These are phyloP conservation scores for Fraxinus pennsylvanica DNA, from an alignment of 257 asterid genomes.

Conservation along the genomic window DNA sequence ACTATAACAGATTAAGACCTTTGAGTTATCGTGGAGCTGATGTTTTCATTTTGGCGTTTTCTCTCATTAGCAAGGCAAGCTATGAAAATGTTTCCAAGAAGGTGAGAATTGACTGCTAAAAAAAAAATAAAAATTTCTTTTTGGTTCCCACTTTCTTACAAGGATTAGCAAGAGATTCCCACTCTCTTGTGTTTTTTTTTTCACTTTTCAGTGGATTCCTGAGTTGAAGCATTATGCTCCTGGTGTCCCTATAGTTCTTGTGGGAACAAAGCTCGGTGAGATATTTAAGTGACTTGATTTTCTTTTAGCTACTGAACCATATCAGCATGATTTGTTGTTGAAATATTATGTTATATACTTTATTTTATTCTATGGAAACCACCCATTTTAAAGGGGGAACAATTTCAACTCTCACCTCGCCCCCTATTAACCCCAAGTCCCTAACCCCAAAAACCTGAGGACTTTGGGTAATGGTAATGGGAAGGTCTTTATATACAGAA, in stretches of 20 bases:
- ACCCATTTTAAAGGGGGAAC: constrained; percentile 7
- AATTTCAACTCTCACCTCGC: background rate
- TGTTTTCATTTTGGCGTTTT: constrained; percentile 73
- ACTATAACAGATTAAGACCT: constrained; percentile 74
- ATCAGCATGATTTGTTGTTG: background rate
- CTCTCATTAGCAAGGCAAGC: constrained; percentile 81
- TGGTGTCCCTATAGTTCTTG: constrained; percentile 76
- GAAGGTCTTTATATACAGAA: background rate
- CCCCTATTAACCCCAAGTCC: background rate
- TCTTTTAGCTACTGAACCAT: constrained; percentile 11
- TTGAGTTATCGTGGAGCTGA: constrained; percentile 84
- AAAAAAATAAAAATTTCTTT: background rate
- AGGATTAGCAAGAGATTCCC: constrained; percentile 3
- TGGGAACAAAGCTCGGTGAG: constrained; percentile 81
- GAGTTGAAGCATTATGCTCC: constrained; percentile 83
- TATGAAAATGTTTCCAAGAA: constrained; percentile 77
- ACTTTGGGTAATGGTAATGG: background rate
- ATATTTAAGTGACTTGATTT: constrained; percentile 17
- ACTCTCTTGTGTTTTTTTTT: constrained; percentile 6
- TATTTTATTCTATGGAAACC: constrained; percentile 1
- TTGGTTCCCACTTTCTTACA: constrained; percentile 6
- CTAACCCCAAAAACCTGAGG: background rate
- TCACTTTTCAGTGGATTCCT: constrained; percentile 68
- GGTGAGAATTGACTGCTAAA: constrained; percentile 34
- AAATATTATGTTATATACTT: background rate